phyloP scores from a whole-genome alignment of 1,284 basidiomycete species.

The Anthracocystis walkeri region DNA sequence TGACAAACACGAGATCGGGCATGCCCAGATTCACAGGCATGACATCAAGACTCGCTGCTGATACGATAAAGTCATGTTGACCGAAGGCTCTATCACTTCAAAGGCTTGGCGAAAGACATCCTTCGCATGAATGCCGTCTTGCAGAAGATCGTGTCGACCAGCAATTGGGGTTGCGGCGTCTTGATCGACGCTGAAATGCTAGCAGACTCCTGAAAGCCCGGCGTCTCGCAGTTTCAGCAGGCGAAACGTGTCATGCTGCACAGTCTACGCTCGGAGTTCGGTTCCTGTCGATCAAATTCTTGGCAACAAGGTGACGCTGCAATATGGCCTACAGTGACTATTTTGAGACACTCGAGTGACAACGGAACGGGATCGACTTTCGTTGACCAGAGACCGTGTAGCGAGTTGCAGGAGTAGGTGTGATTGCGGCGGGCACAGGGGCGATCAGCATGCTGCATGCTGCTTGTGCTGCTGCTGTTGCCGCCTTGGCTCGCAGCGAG shows the following conservation, averaged over 20 bases:
- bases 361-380: neutral
- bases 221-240: too few species aligned
- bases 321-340: too few species aligned
- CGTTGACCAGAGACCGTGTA: neutral
- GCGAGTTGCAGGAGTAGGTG: neutral
- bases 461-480: neutral
- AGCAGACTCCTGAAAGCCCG: too few species aligned
- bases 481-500: neutral
- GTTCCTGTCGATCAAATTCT: conserved; percentile 8
- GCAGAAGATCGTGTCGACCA: neutral
- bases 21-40: too few species aligned
- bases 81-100: too few species aligned
- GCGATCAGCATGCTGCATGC: too few species aligned
- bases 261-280: neutral
- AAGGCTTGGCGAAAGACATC: too few species aligned
- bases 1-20: neutral
- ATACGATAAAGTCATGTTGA: too few species aligned
- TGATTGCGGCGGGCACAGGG: too few species aligned
- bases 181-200: neutral
- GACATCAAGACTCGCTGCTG: too few species aligned
- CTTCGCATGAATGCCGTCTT: neutral
- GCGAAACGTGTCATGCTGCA: conserved; percentile 3
- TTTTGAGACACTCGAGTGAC: neutral
- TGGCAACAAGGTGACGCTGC: neutral
- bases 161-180: neutral